Percentiles rank a stretch among this genome's conserved stretches.
phyloP scores from a whole-genome alignment of 2,329 filamentous ascomycete genomes.

The Neofusicoccum kwambonambiense region DNA sequence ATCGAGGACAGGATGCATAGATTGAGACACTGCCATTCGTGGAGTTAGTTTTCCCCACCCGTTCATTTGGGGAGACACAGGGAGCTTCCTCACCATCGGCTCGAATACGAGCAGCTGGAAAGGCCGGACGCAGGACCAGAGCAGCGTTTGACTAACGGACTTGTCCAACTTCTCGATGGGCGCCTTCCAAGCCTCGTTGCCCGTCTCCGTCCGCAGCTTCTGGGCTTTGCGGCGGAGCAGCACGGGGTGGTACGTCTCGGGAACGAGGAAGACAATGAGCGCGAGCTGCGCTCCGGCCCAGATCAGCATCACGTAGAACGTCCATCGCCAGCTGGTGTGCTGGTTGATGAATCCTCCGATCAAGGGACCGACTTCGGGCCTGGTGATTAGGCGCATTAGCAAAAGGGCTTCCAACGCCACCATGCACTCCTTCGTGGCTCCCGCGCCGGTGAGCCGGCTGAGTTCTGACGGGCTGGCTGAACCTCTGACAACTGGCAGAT shows the following conservation, averaged over 20 bases:
- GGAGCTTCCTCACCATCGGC: slow-evolving; percentile 61
- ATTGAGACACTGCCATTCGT: slow-evolving; percentile 55
- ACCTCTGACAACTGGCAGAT: slow-evolving; percentile 1
- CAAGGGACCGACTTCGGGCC: slow-evolving; percentile 57
- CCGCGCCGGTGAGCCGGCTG: slow-evolving; percentile 11
- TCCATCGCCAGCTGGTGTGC: slow-evolving; percentile 61
- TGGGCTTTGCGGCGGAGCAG: slow-evolving; percentile 71
- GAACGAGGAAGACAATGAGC: slow-evolving; percentile 69
- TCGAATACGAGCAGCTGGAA: slow-evolving; percentile 78
- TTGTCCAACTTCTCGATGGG: slow-evolving; percentile 71
- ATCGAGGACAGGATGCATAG: slow-evolving; percentile 82
- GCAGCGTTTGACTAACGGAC: slow-evolving; percentile 58
- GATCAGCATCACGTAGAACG: slow-evolving; percentile 76
- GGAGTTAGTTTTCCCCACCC: slow-evolving; percentile 28
- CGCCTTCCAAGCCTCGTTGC: slow-evolving; percentile 73
- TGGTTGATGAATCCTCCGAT: slow-evolving; percentile 82
- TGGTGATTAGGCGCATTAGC: slow-evolving; percentile 29
- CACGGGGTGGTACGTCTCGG: slow-evolving; percentile 79
- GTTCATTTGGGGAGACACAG: not conserved
- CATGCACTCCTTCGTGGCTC: slow-evolving; percentile 4
- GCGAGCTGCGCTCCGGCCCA: slow-evolving; percentile 67
- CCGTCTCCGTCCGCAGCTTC: slow-evolving; percentile 68
- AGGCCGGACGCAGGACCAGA: slow-evolving; percentile 60
- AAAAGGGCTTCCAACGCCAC: slow-evolving; percentile 1
- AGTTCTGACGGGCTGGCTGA: slow-evolving; percentile 14